Base-by-base conservation (phyloP, 306 rosid species). In the Ormosia emarginata region DNA sequence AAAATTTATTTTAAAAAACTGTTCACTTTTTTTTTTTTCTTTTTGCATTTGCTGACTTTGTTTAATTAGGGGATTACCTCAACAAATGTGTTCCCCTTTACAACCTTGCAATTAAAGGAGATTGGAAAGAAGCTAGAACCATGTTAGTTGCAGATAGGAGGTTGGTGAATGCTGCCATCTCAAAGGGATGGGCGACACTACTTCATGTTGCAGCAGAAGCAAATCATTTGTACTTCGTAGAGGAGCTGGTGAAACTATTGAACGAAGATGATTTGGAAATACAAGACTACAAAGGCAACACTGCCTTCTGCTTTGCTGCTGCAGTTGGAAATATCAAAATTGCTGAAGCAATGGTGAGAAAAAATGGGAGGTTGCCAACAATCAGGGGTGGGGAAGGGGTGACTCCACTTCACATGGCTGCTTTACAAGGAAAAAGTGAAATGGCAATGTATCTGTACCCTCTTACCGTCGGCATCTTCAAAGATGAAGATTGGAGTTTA, bases 251-350 rank as follows among this genome's bases (percentile, higher is more conserved):
- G 6, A 2, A 67, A 29, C 24, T 41, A 0, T 3, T 81, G 2
- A 7, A 33, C 1, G 13, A 2, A 7, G 0, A n/a, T 8, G 81
- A 82, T 2, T 8, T 75, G 41, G 77, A 66, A 43, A 0, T 75
- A 1, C 85, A 58, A 57, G 85, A 82, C 7, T 4, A 1, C 37
- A 66, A 67, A 3, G 57, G 57, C 0, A 82, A 82, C 85, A 82
- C 81, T 3, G 81, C 85, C 18, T 75, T 82, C 29, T 82, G 77
- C 62, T 34, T 82, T 2, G 85, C 72, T 46, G 85, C 81, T 3
- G 81, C 64, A 0, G 55, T 61, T 7, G 71, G 85, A 1, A 75
- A 76, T 37, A 15, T 68, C 0, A 5, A 10, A 8, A 46, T 75
- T 36, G 55, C 64, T 1, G 3, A 58, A 9, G 66, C 32, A 0